Evolutionary conservation across 2,329 filamentous ascomycete species (phyloP), one percentile per base, ranked within the genome.

Genomic region (Penicillium sp.): DNA sequence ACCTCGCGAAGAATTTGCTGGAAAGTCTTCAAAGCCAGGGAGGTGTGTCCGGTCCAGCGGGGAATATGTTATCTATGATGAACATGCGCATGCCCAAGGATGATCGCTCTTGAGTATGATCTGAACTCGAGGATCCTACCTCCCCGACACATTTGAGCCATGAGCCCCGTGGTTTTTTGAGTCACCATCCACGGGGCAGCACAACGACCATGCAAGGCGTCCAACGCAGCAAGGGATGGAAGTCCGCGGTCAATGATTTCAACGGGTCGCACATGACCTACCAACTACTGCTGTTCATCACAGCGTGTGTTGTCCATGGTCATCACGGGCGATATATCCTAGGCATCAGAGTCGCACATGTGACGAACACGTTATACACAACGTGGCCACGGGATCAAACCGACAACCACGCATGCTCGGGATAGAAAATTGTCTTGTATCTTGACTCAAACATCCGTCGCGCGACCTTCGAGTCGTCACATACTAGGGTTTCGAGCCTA

Each of bases 1-100:
- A 94, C 58, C 79, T 99, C 22, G 92, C 90, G 16, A 91, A 89
- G 71, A 97, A 97, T 67, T 79, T 99, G 51, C 79, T 99, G 1
- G 91, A 97, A 71, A 93, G 91, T 65, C 92, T 99, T 75, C 95
- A 96, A 69, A 88, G 90, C 14, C 93, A 97, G 71, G 91, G 81
- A 16, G 94, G 94, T 11, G 84, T 89, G 79, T 81, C 91, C 31
- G 94, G 94, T 0, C 94, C 94, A 1, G 89, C 90, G 2, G 87
- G 92, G 1, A 97, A 97, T 69, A 78, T 99, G 56, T 81, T 99
- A 66, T 88, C 87, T 6, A 83, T 95, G 76, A 89, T 97, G 87
- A 92, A 92, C 0, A 79, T 97, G 61, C 82, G 84, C 39, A 78
- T 97, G 55, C 93, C 93, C 0, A 82, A 89, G 56, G 91, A 96